These are phyloP conservation scores for Ganoderma multipileum DNA, from an alignment of 1,284 basidiomycete species.

Conservation along the genomic window DNA sequence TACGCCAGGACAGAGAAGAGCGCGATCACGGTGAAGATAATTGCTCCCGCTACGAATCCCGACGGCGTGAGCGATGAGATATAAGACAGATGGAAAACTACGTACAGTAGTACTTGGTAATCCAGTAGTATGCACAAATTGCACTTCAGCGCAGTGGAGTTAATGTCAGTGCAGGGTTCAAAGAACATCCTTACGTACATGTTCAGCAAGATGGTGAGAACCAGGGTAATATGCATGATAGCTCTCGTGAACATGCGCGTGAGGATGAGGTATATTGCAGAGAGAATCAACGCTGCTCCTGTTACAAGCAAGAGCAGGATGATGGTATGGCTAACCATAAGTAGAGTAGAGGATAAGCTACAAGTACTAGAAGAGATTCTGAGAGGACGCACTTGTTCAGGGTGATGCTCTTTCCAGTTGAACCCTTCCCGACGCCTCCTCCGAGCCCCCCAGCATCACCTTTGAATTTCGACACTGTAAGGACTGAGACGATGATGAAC, in stretches of 20 bases:
- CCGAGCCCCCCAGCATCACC: conserved; percentile 69
- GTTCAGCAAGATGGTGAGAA: conserved; percentile 75
- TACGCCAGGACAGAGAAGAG: conserved; percentile 69
- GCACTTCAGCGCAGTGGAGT: conserved; percentile 46
- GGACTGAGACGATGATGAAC: conserved; percentile 70
- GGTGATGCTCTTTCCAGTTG: conserved; percentile 57
- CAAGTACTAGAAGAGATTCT: background rate
- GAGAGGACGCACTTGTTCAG: conserved; percentile 58
- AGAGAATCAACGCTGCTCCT: conserved; percentile 56
- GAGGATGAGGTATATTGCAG: conserved; percentile 62
- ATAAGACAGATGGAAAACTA: conserved; percentile 25
- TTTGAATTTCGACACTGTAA: conserved; percentile 66
- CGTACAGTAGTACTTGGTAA: conserved; percentile 77
- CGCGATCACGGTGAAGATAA: conserved; percentile 79
- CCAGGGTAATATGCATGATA: conserved; percentile 84
- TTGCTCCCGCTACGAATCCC: conserved; percentile 62
- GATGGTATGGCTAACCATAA: conserved; percentile 46
- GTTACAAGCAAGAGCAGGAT: conserved; percentile 72
- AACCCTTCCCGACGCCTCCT: conserved; percentile 64
- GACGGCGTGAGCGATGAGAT: background rate
- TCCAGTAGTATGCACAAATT: conserved; percentile 79
- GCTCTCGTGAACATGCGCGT: conserved; percentile 78
- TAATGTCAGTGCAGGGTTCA: conserved; percentile 1
- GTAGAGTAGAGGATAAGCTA: background rate
- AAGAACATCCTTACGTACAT: conserved; percentile 55